These are phyloP conservation scores for Aspergillus floridensis DNA, from an alignment of 2,329 filamentous ascomycete species.

Conservation along the genomic window DNA sequence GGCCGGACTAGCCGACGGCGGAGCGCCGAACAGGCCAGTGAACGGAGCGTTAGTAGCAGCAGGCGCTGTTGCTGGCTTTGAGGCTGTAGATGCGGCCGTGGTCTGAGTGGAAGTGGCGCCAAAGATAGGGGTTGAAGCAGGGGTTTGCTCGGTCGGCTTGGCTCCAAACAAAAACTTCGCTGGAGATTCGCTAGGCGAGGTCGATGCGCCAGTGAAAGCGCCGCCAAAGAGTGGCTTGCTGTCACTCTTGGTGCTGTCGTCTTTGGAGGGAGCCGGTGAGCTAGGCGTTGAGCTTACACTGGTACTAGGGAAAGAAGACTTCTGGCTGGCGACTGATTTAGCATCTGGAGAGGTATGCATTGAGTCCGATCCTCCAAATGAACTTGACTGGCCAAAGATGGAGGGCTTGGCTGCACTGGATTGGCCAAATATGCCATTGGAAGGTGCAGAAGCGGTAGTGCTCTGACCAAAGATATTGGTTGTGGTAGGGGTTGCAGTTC, in stretches of 20 bases:
- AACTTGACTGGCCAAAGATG: constrained; percentile 29
- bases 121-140: constrained; percentile 30
- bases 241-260: constrained; percentile 12
- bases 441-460: constrained; percentile 15
- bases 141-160: constrained; percentile 18
- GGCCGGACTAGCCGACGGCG: constrained; percentile 17
- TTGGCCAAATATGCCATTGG: constrained; percentile 24
- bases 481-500: constrained; percentile 16
- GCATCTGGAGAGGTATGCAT: constrained; percentile 38
- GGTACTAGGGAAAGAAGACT: constrained; percentile 24
- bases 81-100: constrained; percentile 13
- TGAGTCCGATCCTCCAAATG: constrained; percentile 23
- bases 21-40: constrained; percentile 20
- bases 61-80: constrained; percentile 12
- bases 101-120: constrained; percentile 21
- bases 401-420: constrained; percentile 21
- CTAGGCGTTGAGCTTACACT: constrained; percentile 11
- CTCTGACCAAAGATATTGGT: constrained; percentile 24
- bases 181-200: constrained; percentile 19
- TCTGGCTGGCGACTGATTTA: constrained; percentile 18
- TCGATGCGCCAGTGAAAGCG: constrained; percentile 9
- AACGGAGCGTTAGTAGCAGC: constrained; percentile 10
- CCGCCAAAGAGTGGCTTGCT: constrained; percentile 18
- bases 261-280: constrained; percentile 20
- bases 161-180: constrained; percentile 25